phyloP scores from a whole-genome alignment of 345 rosid genomes.

The Populus tremula region DNA sequence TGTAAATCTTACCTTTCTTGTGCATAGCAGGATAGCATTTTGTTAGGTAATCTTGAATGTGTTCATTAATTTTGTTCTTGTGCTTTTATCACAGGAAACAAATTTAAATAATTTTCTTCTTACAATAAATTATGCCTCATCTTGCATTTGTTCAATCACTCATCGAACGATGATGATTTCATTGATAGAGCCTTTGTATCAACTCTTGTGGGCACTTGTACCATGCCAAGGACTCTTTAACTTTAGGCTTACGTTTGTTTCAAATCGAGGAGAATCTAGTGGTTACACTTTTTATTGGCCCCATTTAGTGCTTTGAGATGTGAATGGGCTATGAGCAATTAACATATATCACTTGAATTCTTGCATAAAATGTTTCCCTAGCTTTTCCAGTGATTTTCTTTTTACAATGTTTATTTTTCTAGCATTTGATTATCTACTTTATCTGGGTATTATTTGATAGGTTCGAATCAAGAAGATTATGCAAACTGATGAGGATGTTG shows the following conservation, averaged over 20 bases:
- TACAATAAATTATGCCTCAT: no score
- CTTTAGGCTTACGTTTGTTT: neutral
- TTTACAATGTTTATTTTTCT: neutral
- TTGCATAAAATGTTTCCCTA: neutral
- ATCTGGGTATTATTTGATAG: constrained; percentile 23
- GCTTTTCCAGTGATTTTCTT: neutral
- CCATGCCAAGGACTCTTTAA: neutral
- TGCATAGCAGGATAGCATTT: no score
- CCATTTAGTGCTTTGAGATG: neutral
- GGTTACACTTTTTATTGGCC: neutral
- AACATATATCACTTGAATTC: neutral
- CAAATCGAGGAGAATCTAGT: neutral
- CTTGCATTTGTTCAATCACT: no score
- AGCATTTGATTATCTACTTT: neutral
- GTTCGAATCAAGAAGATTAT: constrained; percentile 74
- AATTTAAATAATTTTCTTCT: no score
- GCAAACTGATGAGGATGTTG: constrained; percentile 81
- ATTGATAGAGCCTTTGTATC: no score
- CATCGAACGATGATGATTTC: no score
- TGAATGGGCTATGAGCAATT: neutral
- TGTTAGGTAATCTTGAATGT: no score
- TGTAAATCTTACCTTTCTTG: no score
- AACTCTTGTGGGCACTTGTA: neutral
- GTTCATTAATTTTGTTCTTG: no score
- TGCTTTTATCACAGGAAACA: no score